Evolutionary conservation across 768 basidiomycete species (phyloP).

Genomic region (Boletus rubropictus): DNA sequence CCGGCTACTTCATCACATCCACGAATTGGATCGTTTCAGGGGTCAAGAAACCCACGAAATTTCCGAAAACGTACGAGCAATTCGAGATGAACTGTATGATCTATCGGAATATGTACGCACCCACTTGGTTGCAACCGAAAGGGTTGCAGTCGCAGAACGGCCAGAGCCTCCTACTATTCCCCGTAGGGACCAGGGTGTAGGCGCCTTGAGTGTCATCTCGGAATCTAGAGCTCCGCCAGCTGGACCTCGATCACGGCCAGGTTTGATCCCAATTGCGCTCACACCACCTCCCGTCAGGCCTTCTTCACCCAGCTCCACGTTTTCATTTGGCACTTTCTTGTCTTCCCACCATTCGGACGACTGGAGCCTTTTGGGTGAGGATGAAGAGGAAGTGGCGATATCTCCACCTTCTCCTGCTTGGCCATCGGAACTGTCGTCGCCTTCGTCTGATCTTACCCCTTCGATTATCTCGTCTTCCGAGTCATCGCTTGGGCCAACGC

Average conservation of each 20-base stretch:
- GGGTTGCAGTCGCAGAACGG: constrained; percentile 10
- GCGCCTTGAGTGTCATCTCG: constrained; percentile 38
- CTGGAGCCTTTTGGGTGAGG: constrained; percentile 39
- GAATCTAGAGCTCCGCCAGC: constrained; percentile 25
- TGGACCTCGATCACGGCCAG: constrained; percentile 23
- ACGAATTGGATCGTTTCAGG: constrained; percentile 59
- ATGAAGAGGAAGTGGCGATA: constrained; percentile 19
- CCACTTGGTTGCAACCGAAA: constrained; percentile 23
- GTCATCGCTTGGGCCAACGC: constrained; percentile 32
- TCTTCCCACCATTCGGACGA: constrained; percentile 76
- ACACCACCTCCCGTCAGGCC: constrained; percentile 41
- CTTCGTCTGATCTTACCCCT: constrained; percentile 25
- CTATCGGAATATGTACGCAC: constrained; percentile 53
- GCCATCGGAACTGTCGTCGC: constrained; percentile 29
- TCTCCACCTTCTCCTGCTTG: constrained; percentile 34
- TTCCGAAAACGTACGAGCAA: constrained; percentile 58
- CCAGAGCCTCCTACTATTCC: constrained; percentile 15
- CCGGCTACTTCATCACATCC: constrained; percentile 46
- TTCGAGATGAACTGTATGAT: constrained; percentile 64
- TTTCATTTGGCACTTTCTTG: constrained; percentile 39
- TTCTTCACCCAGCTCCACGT: constrained; percentile 36
- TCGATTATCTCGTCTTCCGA: constrained; percentile 32
- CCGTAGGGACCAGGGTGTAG: constrained; percentile 40
- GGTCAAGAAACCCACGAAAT: constrained; percentile 62
- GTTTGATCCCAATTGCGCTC: constrained; percentile 31